Conservation (phyloP, 768 basidiomycete genomes). For the Naganishia vishniacii region DNA sequence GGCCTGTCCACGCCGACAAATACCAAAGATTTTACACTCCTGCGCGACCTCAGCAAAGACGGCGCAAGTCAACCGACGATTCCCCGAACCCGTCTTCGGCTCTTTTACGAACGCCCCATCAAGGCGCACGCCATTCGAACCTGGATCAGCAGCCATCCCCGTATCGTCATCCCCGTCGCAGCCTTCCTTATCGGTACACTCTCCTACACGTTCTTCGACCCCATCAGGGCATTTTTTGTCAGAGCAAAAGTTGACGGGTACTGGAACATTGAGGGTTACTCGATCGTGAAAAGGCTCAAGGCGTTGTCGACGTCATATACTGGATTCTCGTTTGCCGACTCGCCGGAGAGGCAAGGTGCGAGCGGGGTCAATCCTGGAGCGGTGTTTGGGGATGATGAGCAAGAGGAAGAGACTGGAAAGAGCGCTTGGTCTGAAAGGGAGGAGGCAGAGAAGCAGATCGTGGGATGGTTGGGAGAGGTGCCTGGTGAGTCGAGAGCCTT, state of each 20-base stretch:
- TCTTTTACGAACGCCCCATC: constrained; percentile 46
- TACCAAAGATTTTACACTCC: constrained; percentile 43
- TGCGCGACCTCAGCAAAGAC: constrained; percentile 23
- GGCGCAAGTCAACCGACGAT: constrained; percentile 28
- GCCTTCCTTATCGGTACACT: constrained; percentile 84
- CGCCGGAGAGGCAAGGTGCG: not conserved
- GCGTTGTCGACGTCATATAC: constrained; percentile 29
- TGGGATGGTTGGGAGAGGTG: constrained; percentile 67
- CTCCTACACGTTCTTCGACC: constrained; percentile 89
- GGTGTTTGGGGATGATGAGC: constrained; percentile 9
- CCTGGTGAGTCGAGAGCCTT: constrained; percentile 56
- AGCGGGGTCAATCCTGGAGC: not conserved
- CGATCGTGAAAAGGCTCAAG: constrained; percentile 67
- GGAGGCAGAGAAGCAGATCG: constrained; percentile 65
- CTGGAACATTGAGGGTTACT: constrained; percentile 70
- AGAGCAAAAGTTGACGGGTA: constrained; percentile 74
- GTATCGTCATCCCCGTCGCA: constrained; percentile 50
- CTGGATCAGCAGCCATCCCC: constrained; percentile 48
- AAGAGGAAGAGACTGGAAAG: constrained; percentile 30
- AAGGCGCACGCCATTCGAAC: constrained; percentile 47
- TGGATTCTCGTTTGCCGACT: constrained; percentile 29
- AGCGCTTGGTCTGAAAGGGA: constrained; percentile 77
- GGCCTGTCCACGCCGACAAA: constrained; percentile 48
- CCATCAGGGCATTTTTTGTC: constrained; percentile 76
- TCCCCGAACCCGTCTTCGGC: constrained; percentile 38